A percentile compares a stretch with the other conserved stretches of the same genome.
Conservation (phyloP, 257 asterid genomes). For the Lycium barbarum region DNA sequence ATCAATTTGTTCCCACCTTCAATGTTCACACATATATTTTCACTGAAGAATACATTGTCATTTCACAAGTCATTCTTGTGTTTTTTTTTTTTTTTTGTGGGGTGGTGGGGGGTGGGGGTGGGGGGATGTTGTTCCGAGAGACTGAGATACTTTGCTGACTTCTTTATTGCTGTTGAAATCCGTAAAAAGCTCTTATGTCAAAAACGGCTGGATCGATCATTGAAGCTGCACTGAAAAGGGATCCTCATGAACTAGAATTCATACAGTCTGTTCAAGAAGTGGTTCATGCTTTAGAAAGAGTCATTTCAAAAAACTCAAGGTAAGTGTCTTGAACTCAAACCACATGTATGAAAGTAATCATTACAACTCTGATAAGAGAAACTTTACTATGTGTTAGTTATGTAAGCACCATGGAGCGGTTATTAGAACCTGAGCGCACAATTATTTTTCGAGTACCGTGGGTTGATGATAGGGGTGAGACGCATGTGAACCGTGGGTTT, state of each 20-base stretch:
- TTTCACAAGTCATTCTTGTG: slow-evolving; percentile 23
- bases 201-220: slow-evolving; percentile 99
- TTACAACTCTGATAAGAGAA: slow-evolving; percentile 33
- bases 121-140: not conserved
- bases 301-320: slow-evolving; percentile 92
- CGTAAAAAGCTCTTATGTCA: slow-evolving; percentile 86
- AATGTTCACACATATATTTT: not conserved
- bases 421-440: slow-evolving; percentile 93
- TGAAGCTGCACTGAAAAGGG: slow-evolving; percentile 95
- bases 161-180: slow-evolving; percentile 45
- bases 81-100: not conserved
- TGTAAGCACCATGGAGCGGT: slow-evolving; percentile 92
- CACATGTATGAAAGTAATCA: slow-evolving; percentile 24
- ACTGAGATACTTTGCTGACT: slow-evolving; percentile 26
- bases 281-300: slow-evolving; percentile 95
- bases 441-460: slow-evolving; percentile 94
- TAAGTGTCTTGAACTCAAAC: slow-evolving; percentile 41
- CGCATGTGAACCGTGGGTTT: slow-evolving; percentile 93
- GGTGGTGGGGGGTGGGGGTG: not conserved
- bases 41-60: not conserved
- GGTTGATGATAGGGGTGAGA: slow-evolving; percentile 96
- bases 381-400: slow-evolving; percentile 60
- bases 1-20: slow-evolving; percentile 6
- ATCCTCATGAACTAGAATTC: slow-evolving; percentile 94
- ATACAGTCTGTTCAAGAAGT: slow-evolving; percentile 95